Conservation (phyloP, 2,329 filamentous ascomycete genomes). For the Pleoardoris graminearum region DNA sequence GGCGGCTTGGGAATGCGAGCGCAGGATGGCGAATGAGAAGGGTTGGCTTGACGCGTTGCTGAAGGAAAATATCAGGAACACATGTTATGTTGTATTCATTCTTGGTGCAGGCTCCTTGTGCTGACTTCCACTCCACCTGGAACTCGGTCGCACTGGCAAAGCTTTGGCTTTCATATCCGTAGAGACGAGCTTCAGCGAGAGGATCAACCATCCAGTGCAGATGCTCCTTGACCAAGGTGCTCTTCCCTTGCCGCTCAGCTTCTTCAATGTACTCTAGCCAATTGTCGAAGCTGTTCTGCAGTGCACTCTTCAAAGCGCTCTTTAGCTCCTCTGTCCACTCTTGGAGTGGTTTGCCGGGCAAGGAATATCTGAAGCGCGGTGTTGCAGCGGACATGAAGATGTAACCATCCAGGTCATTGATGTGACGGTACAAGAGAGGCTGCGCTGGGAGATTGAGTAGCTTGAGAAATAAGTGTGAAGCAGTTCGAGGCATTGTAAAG, state of each 20-base stretch:
- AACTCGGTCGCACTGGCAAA: neutral
- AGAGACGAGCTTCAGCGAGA: conserved; percentile 9
- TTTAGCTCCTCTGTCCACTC: conserved; percentile 15
- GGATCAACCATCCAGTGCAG: conserved; percentile 22
- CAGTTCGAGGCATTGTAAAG: conserved; percentile 29
- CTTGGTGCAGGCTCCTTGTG: neutral
- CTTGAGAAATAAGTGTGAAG: conserved; percentile 26
- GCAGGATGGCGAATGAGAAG: conserved; percentile 27
- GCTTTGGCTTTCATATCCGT: neutral
- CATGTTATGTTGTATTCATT: conserved; percentile 17
- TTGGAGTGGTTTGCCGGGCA: conserved; percentile 10
- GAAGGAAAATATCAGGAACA: conserved; percentile 16
- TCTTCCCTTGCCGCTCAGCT: conserved; percentile 11
- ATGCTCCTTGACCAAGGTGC: conserved; percentile 25
- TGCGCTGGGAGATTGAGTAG: conserved; percentile 27
- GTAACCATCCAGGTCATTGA: conserved; percentile 23
- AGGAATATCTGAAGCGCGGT: conserved; percentile 12
- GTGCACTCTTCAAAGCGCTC: conserved; percentile 4
- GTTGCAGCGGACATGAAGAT: conserved; percentile 19
- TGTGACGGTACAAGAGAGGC: conserved; percentile 13
- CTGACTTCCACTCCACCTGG: neutral
- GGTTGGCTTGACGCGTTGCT: conserved; percentile 12
- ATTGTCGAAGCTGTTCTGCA: conserved; percentile 11
- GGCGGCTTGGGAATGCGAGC: conserved; percentile 20
- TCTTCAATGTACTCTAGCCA: conserved; percentile 7